phyloP scores from a whole-genome alignment of 805 yeast genomes.

The Kurtzmaniella cleridarum region DNA sequence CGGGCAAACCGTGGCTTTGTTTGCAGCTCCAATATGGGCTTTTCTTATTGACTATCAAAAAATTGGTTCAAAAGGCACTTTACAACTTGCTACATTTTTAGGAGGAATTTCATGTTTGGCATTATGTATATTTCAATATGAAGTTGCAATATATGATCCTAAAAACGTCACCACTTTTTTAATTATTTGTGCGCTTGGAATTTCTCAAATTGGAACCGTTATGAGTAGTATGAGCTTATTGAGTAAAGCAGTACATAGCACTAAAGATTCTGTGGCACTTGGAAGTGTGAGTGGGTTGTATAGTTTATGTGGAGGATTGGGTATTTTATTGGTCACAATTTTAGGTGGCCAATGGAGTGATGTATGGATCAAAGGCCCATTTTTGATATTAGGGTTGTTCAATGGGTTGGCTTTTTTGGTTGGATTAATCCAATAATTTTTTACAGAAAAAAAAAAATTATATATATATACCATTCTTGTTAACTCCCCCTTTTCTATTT shows the following conservation, averaged over 20 bases:
- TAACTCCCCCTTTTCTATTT: too few species aligned
- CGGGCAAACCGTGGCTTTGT: conserved; percentile 51
- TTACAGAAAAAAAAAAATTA: too few species aligned
- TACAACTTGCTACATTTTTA: conserved; percentile 32
- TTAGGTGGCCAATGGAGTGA: conserved; percentile 62
- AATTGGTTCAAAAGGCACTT: conserved; percentile 22
- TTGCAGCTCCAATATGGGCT: conserved; percentile 64
- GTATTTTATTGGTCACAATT: conserved; percentile 54
- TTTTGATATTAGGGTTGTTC: conserved; percentile 45
- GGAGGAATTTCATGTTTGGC: conserved; percentile 42
- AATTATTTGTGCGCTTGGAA: conserved; percentile 43
- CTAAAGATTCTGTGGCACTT: conserved; percentile 37
- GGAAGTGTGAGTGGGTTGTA: conserved; percentile 70
- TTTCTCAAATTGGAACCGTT: conserved; percentile 57
- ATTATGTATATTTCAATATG: conserved; percentile 12
- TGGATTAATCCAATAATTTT: background rate
- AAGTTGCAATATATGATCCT: conserved; percentile 25
- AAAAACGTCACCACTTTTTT: conserved; percentile 33
- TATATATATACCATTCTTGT: too few species aligned
- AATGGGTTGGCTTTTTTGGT: conserved; percentile 18
- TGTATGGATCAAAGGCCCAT: conserved; percentile 53
- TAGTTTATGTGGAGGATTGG: conserved; percentile 64
- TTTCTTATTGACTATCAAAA: conserved; percentile 41
- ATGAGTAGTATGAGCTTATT: conserved; percentile 60
- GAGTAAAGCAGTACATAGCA: conserved; percentile 22